A percentile compares a stretch with the other conserved stretches of the same genome.
Evolutionary conservation across 495 filamentous ascomycete genomes (phyloP).

Genomic region (Pyrenopolyporus hunteri): DNA sequence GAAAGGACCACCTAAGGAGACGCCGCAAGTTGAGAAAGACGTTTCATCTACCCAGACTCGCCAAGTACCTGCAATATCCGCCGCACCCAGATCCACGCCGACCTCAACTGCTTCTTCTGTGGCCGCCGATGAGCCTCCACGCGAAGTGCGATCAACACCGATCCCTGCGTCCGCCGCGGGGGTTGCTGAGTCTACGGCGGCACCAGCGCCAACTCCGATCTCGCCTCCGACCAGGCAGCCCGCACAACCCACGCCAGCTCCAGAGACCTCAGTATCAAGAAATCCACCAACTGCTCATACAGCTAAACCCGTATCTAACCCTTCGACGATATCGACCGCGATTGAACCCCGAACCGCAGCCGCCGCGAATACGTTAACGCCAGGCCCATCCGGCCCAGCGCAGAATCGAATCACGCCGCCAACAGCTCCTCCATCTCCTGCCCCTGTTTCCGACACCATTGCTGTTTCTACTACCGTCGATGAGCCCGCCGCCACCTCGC

Average conservation of each 20-base stretch:
- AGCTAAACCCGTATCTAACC: neutral
- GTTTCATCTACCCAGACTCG: neutral
- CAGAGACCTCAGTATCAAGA: slow-evolving; percentile 3
- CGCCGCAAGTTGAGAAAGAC: neutral
- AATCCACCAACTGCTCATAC: neutral
- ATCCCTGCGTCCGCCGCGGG: slow-evolving; percentile 29
- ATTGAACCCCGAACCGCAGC: neutral
- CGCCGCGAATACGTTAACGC: neutral
- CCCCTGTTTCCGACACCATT: slow-evolving; percentile 25
- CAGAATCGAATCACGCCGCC: slow-evolving; percentile 14
- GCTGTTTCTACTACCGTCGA: slow-evolving; percentile 14
- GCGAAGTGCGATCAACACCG: slow-evolving; percentile 36
- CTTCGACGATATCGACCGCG: neutral
- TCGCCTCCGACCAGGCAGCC: slow-evolving; percentile 23
- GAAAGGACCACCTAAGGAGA: slow-evolving; percentile 12
- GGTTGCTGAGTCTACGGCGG: neutral
- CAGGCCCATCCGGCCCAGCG: slow-evolving; percentile 10
- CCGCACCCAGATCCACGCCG: neutral
- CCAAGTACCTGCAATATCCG: neutral
- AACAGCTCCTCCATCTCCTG: slow-evolving; percentile 32
- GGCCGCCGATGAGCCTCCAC: slow-evolving; percentile 3
- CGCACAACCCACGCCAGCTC: slow-evolving; percentile 24
- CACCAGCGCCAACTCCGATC: slow-evolving; percentile 8
- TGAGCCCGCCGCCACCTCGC: slow-evolving; percentile 15
- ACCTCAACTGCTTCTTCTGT: slow-evolving; percentile 1